Evolutionary conservation across 2,329 filamentous ascomycete genomes (phyloP), one percentile per base, ranked within the genome.

Genomic region (Colletotrichum salicis): DNA sequence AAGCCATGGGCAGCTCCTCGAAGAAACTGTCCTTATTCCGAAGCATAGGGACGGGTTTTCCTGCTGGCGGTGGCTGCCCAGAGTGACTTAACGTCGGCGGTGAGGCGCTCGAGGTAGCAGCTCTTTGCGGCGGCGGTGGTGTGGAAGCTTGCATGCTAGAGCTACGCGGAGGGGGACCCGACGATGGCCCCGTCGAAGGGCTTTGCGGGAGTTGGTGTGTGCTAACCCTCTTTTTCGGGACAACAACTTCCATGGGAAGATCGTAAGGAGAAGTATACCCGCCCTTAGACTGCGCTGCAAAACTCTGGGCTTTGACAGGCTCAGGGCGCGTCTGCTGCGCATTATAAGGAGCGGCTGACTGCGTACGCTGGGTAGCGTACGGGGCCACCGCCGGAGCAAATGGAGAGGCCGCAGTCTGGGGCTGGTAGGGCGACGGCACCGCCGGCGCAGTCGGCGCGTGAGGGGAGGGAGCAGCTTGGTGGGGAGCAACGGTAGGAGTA

Each of bases 231-330:
- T 93, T 92, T 80, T 91, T 86, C 77, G 92, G 90, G 76, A 92
- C 93, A 33, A 93, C 89, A 35, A 99, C 88, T 66, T 98, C 96
- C 82, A 96, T 94, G 4, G 96, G 96, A 24, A 99, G 86, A 82
- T 99, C 97, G 77, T 98, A 99, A 0, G 96, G 96, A 24, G 96
- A 98, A 60, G 92, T 89, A 80, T 99, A 99, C 8, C 96, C 95
- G 67, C 94, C 94, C 82, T 97, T 98, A 3, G 94, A 86, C 81
- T 97, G 97, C 80, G 96, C 93, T 6, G 89, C 94, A 81, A 97
- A 99, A 81, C 96, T 98, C 79, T 97, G 91, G 1, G 90, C 86
- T 81, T 90, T 91, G 35, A 82, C 81, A 70, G 88, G 76, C 73
- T 87, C 84, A n/a, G 86, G 86, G 13, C 79, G 81, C 1, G 78